phyloP scores from a whole-genome alignment of 2,329 filamentous ascomycete genomes.

The Ceratocystis smalleyi region DNA sequence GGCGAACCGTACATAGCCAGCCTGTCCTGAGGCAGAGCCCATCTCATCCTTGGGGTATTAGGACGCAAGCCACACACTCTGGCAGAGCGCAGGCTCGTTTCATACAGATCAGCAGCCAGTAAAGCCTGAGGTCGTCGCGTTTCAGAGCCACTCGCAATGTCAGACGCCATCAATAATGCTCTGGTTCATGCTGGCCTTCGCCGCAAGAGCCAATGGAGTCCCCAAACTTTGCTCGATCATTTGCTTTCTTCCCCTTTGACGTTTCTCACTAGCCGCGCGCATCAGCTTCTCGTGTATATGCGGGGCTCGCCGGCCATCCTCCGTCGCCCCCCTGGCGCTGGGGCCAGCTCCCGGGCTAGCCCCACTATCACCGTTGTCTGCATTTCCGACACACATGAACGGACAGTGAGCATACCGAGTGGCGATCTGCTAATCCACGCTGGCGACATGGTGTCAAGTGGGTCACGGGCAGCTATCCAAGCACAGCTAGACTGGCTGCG shows the following conservation, averaged over 20 bases:
- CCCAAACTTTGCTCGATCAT: conserved; percentile 41
- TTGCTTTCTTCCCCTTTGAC: conserved; percentile 54
- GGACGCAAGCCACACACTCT: background rate
- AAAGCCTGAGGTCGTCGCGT: too few relatives aligned
- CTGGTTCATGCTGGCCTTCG: conserved; percentile 33
- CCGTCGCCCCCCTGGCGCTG: background rate
- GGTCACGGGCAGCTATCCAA: conserved; percentile 60
- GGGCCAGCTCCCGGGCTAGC: conserved; percentile 33
- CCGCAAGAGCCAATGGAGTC: conserved; percentile 33
- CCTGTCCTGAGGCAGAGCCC: too few relatives aligned
- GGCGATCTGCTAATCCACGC: conserved; percentile 83
- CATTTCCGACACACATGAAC: conserved; percentile 76
- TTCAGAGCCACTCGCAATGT: conserved; percentile 5
- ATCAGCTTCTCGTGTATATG: conserved; percentile 49
- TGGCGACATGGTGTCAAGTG: conserved; percentile 76
- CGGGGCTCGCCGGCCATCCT: conserved; percentile 40
- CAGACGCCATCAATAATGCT: conserved; percentile 20
- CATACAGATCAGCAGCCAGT: too few relatives aligned
- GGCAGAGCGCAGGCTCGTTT: background rate
- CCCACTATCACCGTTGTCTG: conserved; percentile 62
- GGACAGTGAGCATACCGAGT: conserved; percentile 44
- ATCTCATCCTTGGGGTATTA: too few relatives aligned
- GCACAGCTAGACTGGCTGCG: conserved; percentile 71
- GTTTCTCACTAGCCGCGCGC: conserved; percentile 44
- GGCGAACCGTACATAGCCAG: too few relatives aligned